Evolutionary conservation across 805 yeast genomes (phyloP).

Genomic region (Yamadazyma ubonensis): DNA sequence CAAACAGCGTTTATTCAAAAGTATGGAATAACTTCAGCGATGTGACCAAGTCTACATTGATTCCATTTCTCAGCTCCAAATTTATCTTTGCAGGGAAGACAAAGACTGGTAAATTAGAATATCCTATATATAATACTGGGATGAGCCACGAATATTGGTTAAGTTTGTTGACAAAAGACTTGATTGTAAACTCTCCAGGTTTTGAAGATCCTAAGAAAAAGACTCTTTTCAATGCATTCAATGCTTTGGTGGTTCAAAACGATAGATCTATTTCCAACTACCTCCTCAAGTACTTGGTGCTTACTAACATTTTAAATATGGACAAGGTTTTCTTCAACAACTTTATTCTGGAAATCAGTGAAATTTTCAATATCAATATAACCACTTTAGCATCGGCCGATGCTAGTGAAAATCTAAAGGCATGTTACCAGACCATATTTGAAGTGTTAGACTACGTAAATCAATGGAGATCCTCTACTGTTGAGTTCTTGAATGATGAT

Average conservation of each 20-base stretch:
- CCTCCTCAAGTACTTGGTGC: slow-evolving; percentile 71
- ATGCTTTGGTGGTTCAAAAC: slow-evolving; percentile 64
- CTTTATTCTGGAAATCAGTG: slow-evolving; percentile 57
- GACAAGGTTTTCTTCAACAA: slow-evolving; percentile 38
- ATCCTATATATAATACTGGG: slow-evolving; percentile 62
- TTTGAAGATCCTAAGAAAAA: slow-evolving; percentile 16
- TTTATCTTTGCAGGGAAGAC: slow-evolving; percentile 52
- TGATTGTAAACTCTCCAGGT: slow-evolving; percentile 47
- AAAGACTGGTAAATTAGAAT: slow-evolving; percentile 32
- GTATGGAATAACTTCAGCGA: slow-evolving; percentile 67
- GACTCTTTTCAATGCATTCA: slow-evolving; percentile 40
- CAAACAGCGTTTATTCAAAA: slow-evolving; percentile 18
- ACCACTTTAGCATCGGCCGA: slow-evolving; percentile 46
- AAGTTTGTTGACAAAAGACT: slow-evolving; percentile 61
- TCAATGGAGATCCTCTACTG: slow-evolving; percentile 61
- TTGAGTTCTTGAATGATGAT: slow-evolving; percentile 23
- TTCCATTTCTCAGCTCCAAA: slow-evolving; percentile 71
- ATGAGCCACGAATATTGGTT: slow-evolving; percentile 72
- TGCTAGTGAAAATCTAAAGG: slow-evolving; percentile 54
- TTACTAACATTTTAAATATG: slow-evolving; percentile 58
- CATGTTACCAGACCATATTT: slow-evolving; percentile 72
- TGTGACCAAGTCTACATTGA: slow-evolving; percentile 66
- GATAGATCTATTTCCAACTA: slow-evolving; percentile 69
- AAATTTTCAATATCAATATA: slow-evolving; percentile 47
- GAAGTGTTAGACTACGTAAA: slow-evolving; percentile 78